Evolutionary conservation across 306 rosid genomes (phyloP), one percentile per base, ranked within the genome.

Genomic region (Alnus rubra): DNA sequence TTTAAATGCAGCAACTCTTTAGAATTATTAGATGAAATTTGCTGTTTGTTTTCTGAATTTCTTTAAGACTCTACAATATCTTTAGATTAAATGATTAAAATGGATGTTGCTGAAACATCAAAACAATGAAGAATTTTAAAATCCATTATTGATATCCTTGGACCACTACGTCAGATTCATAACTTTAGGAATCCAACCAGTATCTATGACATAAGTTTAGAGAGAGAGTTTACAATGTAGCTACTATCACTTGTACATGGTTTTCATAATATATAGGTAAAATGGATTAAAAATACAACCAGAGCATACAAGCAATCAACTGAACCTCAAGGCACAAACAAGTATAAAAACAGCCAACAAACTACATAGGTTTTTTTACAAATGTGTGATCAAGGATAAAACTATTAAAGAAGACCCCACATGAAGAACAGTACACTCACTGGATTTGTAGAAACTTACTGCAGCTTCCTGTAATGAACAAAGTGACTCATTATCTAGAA

Each of bases 391-490:
- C 42, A 55, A 77, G 71, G 56, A 86, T 59, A 59, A 80, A 72
- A 74, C 44, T 74, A 80, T 79, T 28, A 72, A 74, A 81, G 35
- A 69, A 75, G 70, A 83, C 72, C 71, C 83, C 47, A 69, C 69
- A 71, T 16, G 37, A 31, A 80, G n/a, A 71, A 82, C 60, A 35
- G 74, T 67, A 69, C 77, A 74, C 51, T 75, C 69, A 71, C 79
- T 54, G 63, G 80, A 85, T 67, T 33, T 80, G 80, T 63, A 64
- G 79, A 87, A 90, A 88, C 97, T 92, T 92, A 94, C 98, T 2
- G 95, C 86, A 80, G 93, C 88, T 82, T 92, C 97, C 87, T 76
- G 95, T 73, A 91, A 76, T 70, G 93, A 81, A 70, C 68, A 12
- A 84, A 88, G 89, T 81, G 98, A 91, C 80, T 83, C 86, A 35